These are phyloP conservation scores for Eucalyptus fibrosa DNA, from an alignment of 345 rosid genomes.

Conservation along the genomic window DNA sequence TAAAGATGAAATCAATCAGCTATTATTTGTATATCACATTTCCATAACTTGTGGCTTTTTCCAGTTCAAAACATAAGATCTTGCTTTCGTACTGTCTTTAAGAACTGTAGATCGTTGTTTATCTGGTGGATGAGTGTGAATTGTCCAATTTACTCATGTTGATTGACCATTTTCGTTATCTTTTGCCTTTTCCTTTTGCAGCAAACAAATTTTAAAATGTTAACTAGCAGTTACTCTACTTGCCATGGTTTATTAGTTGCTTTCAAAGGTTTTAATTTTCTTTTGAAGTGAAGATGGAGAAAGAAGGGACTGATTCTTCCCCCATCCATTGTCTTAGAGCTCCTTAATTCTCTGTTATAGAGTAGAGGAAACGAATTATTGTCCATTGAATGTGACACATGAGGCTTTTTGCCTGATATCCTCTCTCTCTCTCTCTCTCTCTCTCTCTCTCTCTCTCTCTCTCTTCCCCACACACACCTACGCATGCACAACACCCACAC, in stretches of 20 bases:
- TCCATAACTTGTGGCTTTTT: neutral
- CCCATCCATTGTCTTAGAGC: neutral
- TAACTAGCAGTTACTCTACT: neutral
- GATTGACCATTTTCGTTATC: neutral
- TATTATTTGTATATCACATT: neutral
- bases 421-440: neutral
- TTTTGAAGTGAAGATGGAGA: neutral
- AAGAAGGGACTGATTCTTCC: neutral
- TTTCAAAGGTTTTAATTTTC: neutral
- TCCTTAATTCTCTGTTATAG: neutral
- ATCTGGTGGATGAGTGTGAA: neutral
- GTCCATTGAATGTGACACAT: neutral
- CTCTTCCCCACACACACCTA: neutral
- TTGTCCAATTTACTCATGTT: neutral
- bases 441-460: neutral
- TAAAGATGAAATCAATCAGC: neutral
- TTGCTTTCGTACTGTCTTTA: neutral
- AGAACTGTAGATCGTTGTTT: neutral
- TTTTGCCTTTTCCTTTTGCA: neutral
- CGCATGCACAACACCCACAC: neutral
- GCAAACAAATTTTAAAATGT: neutral
- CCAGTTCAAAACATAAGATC: neutral
- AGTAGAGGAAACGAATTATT: neutral
- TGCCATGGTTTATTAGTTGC: neutral
- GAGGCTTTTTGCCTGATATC: neutral